Percentiles rank a stretch among this genome's conserved stretches.
These are phyloP conservation scores for Beauveria asiatica DNA, from an alignment of 2,329 filamentous ascomycete species.

Conservation along the genomic window DNA sequence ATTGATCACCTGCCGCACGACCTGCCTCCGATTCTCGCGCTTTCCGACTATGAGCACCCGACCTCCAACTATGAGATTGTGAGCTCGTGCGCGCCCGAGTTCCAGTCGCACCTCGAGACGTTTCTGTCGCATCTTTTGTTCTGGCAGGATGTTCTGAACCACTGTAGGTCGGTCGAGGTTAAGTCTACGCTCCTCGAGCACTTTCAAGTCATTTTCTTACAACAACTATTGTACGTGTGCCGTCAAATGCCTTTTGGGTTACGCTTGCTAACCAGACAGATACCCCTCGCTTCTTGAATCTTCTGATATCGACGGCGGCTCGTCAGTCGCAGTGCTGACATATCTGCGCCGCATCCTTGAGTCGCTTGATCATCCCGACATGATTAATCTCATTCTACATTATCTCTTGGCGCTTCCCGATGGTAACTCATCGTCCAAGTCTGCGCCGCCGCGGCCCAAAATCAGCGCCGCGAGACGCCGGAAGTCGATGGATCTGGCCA, in stretches of 20 bases:
- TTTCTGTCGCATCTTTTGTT: constrained; percentile 93
- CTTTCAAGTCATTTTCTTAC: constrained; percentile 92
- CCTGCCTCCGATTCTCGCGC: constrained; percentile 72
- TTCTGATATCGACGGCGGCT: constrained; percentile 93
- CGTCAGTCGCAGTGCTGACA: constrained; percentile 88
- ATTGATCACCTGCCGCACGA: constrained; percentile 67
- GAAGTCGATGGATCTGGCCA: constrained; percentile 82
- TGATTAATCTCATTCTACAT: constrained; percentile 87
- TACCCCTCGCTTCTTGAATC: constrained; percentile 95
- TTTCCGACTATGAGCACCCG: constrained; percentile 81
- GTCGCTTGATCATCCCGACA: constrained; percentile 82
- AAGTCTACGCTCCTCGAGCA: constrained; percentile 91
- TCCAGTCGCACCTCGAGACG: constrained; percentile 80
- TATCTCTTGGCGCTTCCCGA: constrained; percentile 82
- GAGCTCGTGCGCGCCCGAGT: constrained; percentile 63
- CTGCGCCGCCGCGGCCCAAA: constrained; percentile 36
- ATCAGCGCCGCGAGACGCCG: constrained; percentile 67
- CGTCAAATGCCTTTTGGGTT: too few species aligned
- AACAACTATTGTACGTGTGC: constrained; percentile 71
- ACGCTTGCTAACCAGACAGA: constrained; percentile 34
- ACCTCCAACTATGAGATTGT: constrained; percentile 62
- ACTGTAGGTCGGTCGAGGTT: constrained; percentile 86
- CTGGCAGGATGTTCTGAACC: constrained; percentile 96
- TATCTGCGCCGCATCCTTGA: constrained; percentile 88
- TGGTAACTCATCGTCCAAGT: constrained; percentile 24